These are phyloP conservation scores for Meredithiella fracta DNA, from an alignment of 2,329 filamentous ascomycete genomes.

Conservation along the genomic window DNA sequence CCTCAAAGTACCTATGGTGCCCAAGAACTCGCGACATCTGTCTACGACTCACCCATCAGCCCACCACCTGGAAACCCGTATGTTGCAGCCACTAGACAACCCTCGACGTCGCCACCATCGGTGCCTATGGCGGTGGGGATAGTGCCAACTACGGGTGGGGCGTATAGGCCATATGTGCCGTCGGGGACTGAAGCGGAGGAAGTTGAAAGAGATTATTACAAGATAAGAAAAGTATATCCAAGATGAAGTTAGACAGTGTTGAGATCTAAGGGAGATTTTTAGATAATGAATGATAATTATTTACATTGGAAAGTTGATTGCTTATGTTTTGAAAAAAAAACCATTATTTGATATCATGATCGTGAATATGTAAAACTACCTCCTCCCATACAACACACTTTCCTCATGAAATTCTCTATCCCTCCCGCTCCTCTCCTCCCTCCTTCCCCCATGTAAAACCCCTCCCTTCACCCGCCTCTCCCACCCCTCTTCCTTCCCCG, in stretches of 20 bases:
- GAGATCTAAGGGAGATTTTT: not conserved
- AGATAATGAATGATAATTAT: not conserved
- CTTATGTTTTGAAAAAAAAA: too few relatives aligned
- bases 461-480: constrained; percentile 16
- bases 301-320: not conserved
- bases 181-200: constrained; percentile 33
- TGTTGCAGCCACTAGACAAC: constrained; percentile 18
- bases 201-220: constrained; percentile 39
- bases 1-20: constrained; percentile 55
- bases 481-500: constrained; percentile 16
- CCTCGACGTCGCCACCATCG: not conserved
- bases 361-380: constrained; percentile 22
- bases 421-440: constrained; percentile 17
- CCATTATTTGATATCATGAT: too few relatives aligned
- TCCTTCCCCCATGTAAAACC: constrained; percentile 15
- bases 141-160: constrained; percentile 22
- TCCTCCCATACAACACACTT: constrained; percentile 25
- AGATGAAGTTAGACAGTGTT: not conserved
- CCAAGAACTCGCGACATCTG: constrained; percentile 63
- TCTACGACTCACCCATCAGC: constrained; percentile 57
- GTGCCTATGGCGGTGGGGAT: constrained; percentile 7
- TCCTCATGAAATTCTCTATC: constrained; percentile 21
- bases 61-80: constrained; percentile 27
- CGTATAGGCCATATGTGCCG: constrained; percentile 46
- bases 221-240: constrained; percentile 18